Percentiles rank a stretch among this genome's conserved stretches.
Conservation (phyloP, 2,329 filamentous ascomycete species). For the Sarocladiaceae sp. region DNA sequence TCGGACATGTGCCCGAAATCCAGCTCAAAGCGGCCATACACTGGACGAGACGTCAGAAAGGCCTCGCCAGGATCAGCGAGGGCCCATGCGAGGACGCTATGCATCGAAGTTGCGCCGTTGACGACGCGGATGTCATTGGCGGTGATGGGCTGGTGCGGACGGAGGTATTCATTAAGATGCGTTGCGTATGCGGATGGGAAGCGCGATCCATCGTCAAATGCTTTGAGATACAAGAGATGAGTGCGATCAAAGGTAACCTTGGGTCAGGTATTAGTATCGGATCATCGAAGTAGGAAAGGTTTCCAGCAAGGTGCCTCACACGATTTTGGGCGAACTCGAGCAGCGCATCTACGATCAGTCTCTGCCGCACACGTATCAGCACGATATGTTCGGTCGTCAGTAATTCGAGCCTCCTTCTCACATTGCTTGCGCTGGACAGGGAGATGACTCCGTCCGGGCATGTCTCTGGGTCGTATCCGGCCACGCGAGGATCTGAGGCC, state of each 20-base stretch:
- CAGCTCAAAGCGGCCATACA: constrained; percentile 43
- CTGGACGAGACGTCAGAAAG: constrained; percentile 31
- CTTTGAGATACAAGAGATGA: constrained; percentile 31
- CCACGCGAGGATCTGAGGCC: constrained; percentile 25
- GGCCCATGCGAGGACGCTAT: constrained; percentile 33
- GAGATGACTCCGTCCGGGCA: constrained; percentile 38
- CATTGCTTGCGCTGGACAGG: constrained; percentile 43
- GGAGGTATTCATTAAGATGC: constrained; percentile 32
- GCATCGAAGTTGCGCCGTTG: constrained; percentile 30
- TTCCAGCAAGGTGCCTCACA: constrained; percentile 17
- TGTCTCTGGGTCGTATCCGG: constrained; percentile 29
- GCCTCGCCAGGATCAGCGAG: constrained; percentile 31
- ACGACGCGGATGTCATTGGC: constrained; percentile 26
- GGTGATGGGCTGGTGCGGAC: constrained; percentile 22
- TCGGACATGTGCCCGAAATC: constrained; percentile 39
- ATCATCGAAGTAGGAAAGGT: not conserved
- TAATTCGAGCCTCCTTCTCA: constrained; percentile 11
- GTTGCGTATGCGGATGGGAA: constrained; percentile 26
- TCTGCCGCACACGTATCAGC: constrained; percentile 16
- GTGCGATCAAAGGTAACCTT: constrained; percentile 21
- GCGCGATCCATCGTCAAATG: constrained; percentile 26
- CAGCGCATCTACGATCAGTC: constrained; percentile 33
- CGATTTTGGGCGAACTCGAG: constrained; percentile 22
- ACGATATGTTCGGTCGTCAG: not conserved
- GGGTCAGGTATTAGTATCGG: not conserved